Evolutionary conservation across 441 rosid genomes (phyloP).

Genomic region (Hura crepitans): DNA sequence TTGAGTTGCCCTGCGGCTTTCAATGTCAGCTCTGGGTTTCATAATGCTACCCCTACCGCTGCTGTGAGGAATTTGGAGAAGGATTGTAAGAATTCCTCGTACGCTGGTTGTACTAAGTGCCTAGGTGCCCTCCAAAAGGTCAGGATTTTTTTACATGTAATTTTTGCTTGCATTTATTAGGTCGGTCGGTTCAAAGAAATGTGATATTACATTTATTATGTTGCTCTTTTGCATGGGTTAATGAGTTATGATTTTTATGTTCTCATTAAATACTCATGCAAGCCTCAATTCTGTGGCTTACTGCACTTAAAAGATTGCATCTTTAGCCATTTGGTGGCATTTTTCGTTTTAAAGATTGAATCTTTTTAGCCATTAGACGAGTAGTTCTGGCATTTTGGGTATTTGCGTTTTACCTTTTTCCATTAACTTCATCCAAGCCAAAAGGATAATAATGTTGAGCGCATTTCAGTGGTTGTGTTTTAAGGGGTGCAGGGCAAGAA

Average conservation of each 20-base stretch:
- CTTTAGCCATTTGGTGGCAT: slow-evolving; percentile 5
- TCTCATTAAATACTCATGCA: not conserved
- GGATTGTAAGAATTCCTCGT: slow-evolving; percentile 77
- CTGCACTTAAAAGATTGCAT: not conserved
- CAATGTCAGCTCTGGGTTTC: slow-evolving; percentile 55
- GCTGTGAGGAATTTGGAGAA: slow-evolving; percentile 83
- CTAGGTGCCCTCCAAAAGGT: slow-evolving; percentile 97
- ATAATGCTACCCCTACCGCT: slow-evolving; percentile 86
- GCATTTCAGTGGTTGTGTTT: not conserved
- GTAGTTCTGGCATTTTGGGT: slow-evolving; percentile 2
- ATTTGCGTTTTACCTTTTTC: slow-evolving; percentile 3
- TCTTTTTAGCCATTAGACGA: not conserved
- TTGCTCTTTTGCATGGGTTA: not conserved
- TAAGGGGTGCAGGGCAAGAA: too few relatives aligned
- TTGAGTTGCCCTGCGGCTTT: slow-evolving; percentile 95
- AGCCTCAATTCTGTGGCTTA: not conserved
- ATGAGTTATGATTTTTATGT: not conserved
- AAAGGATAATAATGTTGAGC: not conserved
- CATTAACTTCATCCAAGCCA: not conserved
- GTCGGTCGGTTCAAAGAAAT: not conserved
- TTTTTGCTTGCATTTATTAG: slow-evolving; percentile 14
- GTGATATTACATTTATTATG: slow-evolving; percentile 20
- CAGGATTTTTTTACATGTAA: not conserved
- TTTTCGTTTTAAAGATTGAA: not conserved
- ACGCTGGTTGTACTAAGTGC: slow-evolving; percentile 91